Evolutionary conservation across 768 basidiomycete genomes (phyloP), one percentile per base, ranked within the genome.

Genomic region (Lactarius vividus): DNA sequence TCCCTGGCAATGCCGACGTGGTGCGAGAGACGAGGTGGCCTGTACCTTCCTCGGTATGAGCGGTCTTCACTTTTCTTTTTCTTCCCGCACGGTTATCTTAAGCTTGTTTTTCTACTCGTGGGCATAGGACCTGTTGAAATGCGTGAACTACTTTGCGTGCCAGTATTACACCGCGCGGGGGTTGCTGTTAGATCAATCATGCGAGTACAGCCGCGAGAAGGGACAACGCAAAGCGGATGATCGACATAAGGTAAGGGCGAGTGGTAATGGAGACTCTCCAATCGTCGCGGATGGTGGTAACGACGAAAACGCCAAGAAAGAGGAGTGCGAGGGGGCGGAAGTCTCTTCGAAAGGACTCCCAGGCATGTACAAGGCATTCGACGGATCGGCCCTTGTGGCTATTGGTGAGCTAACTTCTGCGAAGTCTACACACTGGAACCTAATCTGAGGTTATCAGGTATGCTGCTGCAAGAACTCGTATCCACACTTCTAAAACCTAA

Each of bases 351-450:
- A 67, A 42, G 53, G 46, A 26, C 42, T 69, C 33, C 76, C 79
- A 67, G 88, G 90, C 69, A 92, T 92, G 91, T 92, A 91, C 73
- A 88, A 83, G 71, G 79, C 83, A 3, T 79, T 91, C 67, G 87
- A 91, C 70, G 91, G 91, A 4, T 86, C 87, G 11, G 88, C 88
- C 4, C 79, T 92, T 53, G 79, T 92, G 75, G 88, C 84, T 3
- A 79, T 92, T 67, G 88, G 91, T 90, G 39, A 28, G 81, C 76
- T 29, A 56, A 10, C n/a, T 31, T 28, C 57, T 15, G 16, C 26
- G 23, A 56, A 29, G 29, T 23, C 31, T 6, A 35, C 20, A 66
- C 28, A 40, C 40, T 2, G n/a, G 9, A 35, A 40, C 18, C 15
- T 59, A 29, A 37, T 13, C 44, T 46, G 15, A 26, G 29, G 29